Evolutionary conservation across 495 filamentous ascomycete species (phyloP).

Genomic region (Penicillium pancosmium): DNA sequence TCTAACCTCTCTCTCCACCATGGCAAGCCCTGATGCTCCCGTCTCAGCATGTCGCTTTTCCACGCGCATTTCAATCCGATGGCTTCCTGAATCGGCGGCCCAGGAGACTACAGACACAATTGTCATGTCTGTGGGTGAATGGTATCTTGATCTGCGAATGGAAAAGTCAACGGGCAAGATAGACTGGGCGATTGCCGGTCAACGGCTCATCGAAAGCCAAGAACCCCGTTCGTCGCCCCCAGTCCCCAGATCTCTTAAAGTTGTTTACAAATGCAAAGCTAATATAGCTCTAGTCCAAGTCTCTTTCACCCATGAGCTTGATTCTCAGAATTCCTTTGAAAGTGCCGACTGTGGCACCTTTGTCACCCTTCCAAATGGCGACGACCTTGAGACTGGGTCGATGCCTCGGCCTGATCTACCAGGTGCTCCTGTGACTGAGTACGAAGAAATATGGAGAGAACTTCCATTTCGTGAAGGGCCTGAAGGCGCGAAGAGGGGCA

Average conservation of each 20-base stretch:
- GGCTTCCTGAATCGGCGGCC: slow-evolving; percentile 40
- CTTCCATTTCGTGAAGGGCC: slow-evolving; percentile 29
- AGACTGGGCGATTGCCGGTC: slow-evolving; percentile 48
- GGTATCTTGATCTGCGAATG: slow-evolving; percentile 49
- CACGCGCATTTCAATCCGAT: slow-evolving; percentile 47
- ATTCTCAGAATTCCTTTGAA: slow-evolving; percentile 42
- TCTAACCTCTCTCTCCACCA: not conserved
- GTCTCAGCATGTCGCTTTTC: slow-evolving; percentile 34
- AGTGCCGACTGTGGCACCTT: slow-evolving; percentile 44
- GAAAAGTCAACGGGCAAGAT: slow-evolving; percentile 33
- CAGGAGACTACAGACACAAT: slow-evolving; percentile 48
- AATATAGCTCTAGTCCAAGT: slow-evolving; percentile 28
- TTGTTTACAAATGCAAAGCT: not conserved
- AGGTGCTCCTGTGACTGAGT: slow-evolving; percentile 35
- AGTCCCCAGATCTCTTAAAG: not conserved
- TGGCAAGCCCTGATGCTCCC: slow-evolving; percentile 12
- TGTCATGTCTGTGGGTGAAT: slow-evolving; percentile 47
- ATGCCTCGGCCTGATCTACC: slow-evolving; percentile 45
- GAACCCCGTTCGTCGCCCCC: slow-evolving; percentile 28
- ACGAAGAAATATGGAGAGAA: slow-evolving; percentile 47
- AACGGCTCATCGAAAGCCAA: slow-evolving; percentile 34
- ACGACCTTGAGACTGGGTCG: slow-evolving; percentile 42
- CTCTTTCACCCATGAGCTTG: slow-evolving; percentile 45
- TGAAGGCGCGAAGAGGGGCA: slow-evolving; percentile 24
- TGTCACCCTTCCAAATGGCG: slow-evolving; percentile 40